These are phyloP conservation scores for Fusarium veterinarium DNA, from an alignment of 2,329 filamentous ascomycete species.

Conservation along the genomic window DNA sequence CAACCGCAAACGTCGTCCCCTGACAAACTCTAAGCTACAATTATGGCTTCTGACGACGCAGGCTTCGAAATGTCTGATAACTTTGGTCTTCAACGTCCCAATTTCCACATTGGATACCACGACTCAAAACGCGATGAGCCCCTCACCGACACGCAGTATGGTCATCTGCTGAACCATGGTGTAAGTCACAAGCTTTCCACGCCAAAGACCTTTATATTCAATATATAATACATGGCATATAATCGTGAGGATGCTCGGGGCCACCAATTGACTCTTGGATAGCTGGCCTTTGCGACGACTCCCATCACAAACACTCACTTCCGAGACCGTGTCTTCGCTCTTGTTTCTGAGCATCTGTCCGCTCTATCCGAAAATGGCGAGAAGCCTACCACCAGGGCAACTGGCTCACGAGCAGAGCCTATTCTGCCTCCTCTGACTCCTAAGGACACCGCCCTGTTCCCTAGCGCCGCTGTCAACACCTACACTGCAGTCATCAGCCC, in stretches of 20 bases:
- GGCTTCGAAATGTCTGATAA: conserved; percentile 43
- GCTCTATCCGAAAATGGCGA: conserved; percentile 56
- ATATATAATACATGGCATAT: neutral
- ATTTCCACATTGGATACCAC: conserved; percentile 80
- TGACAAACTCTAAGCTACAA: neutral
- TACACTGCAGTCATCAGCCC: conserved; percentile 84
- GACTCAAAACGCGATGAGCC: conserved; percentile 71
- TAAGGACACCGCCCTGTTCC: conserved; percentile 80
- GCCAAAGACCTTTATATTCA: neutral
- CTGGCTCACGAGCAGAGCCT: conserved; percentile 64
- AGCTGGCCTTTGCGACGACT: conserved; percentile 84
- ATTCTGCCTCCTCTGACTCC: conserved; percentile 78
- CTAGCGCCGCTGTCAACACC: conserved; percentile 75
- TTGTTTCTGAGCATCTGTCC: conserved; percentile 68
- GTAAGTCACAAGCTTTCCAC: conserved; percentile 59
- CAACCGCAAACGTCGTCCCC: conserved; percentile 3
- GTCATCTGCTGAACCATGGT: conserved; percentile 74
- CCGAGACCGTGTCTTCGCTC: conserved; percentile 72
- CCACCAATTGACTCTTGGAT: conserved; percentile 35
- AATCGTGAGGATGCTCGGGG: neutral
- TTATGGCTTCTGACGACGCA: conserved; percentile 41
- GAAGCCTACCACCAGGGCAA: conserved; percentile 54
- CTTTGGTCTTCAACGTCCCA: conserved; percentile 50
- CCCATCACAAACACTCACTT: conserved; percentile 82
- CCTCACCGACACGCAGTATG: conserved; percentile 72